Evolutionary conservation across 495 filamentous ascomycete species (phyloP).

Genomic region (Tuber indicum): DNA sequence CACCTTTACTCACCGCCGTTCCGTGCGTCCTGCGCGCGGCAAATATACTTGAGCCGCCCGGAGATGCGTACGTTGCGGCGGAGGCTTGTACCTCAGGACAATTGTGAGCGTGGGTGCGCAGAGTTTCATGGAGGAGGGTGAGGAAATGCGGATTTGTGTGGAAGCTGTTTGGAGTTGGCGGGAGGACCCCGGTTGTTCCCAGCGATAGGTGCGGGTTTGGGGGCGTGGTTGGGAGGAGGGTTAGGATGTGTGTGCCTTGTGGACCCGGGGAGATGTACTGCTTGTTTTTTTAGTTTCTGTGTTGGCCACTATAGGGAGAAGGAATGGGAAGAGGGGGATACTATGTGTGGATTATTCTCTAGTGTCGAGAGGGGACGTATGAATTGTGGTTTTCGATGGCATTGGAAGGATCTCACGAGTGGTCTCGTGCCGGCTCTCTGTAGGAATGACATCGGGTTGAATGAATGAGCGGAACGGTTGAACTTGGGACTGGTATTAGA

Average conservation of each 20-base stretch:
- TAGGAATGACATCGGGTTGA: not conserved
- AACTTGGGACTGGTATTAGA: not conserved
- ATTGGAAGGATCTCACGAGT: not conserved
- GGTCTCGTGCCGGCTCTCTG: not conserved
- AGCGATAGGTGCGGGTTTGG: conserved; percentile 64
- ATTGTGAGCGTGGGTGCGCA: conserved; percentile 59
- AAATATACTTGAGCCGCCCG: conserved; percentile 64
- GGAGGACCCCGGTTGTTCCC: conserved; percentile 64
- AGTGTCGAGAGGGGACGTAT: conserved; percentile 48
- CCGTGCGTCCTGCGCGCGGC: conserved; percentile 44
- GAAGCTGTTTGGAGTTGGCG: conserved; percentile 70
- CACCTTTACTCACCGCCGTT: conserved; percentile 48
- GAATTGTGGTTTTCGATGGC: not conserved
- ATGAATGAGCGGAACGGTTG: not conserved
- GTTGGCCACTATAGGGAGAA: conserved; percentile 34
- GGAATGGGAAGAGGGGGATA: conserved; percentile 28
- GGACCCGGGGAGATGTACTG: conserved; percentile 67
- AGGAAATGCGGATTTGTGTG: conserved; percentile 72
- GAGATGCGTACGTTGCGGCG: conserved; percentile 71
- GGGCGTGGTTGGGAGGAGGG: conserved; percentile 67
- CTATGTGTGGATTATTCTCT: conserved; percentile 52
- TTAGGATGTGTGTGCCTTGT: conserved; percentile 49
- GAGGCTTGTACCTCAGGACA: conserved; percentile 70
- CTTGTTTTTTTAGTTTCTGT: conserved; percentile 42
- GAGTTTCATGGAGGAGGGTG: conserved; percentile 63